Conservation (phyloP, 1,284 basidiomycete species). For the Violaceomyces palustris region DNA sequence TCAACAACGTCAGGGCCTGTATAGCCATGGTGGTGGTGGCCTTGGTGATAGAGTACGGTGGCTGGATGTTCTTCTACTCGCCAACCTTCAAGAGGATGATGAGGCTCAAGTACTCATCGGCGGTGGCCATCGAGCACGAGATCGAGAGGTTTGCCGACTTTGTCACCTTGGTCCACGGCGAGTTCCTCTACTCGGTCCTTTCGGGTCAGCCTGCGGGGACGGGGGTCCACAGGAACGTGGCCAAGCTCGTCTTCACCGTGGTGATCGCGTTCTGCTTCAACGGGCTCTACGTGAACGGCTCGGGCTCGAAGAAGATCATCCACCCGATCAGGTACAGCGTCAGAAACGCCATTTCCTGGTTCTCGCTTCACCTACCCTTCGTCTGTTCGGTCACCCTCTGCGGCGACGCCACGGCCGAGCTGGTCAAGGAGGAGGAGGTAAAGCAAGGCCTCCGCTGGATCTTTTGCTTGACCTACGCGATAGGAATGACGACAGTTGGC, state of each 20-base stretch:
- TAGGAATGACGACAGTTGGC: constrained; percentile 29
- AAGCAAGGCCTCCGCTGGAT: constrained; percentile 31
- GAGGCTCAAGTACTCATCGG: constrained; percentile 33
- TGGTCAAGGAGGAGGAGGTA: constrained; percentile 31
- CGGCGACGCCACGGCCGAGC: constrained; percentile 34
- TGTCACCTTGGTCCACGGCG: constrained; percentile 39
- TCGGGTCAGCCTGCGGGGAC: constrained; percentile 27
- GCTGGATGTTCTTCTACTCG: constrained; percentile 35
- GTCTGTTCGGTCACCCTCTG: constrained; percentile 38
- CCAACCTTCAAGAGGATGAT: constrained; percentile 32
- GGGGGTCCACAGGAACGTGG: constrained; percentile 29
- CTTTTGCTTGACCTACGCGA: constrained; percentile 24
- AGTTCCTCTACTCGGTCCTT: constrained; percentile 29
- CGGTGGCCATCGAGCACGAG: constrained; percentile 43
- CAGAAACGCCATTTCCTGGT: constrained; percentile 13
- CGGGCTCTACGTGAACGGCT: constrained; percentile 28
- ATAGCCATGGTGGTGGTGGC: constrained; percentile 33
- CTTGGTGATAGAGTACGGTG: constrained; percentile 23
- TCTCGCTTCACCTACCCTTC: constrained; percentile 32
- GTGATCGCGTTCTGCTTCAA: constrained; percentile 32
- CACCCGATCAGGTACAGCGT: constrained; percentile 30
- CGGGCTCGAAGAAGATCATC: constrained; percentile 15
- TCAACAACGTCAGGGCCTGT: constrained; percentile 12
- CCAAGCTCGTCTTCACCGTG: constrained; percentile 23
- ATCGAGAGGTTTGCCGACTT: constrained; percentile 43